phyloP scores from a whole-genome alignment of 345 rosid genomes.

The Citrus medica region DNA sequence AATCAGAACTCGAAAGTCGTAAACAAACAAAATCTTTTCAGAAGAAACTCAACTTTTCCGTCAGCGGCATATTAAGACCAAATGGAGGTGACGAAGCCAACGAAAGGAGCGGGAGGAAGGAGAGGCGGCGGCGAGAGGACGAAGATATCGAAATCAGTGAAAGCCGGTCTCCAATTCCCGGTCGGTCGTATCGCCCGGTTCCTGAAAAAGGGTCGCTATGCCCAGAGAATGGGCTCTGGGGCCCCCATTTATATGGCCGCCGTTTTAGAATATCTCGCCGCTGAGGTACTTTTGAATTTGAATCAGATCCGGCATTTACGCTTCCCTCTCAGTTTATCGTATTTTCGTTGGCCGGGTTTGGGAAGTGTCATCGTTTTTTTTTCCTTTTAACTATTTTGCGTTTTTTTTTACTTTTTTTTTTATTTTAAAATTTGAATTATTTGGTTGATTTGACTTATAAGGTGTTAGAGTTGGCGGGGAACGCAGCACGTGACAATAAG shows the following conservation, averaged over 20 bases:
- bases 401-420: no score
- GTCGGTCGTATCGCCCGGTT: conserved; percentile 71
- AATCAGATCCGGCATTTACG: conserved; percentile 10
- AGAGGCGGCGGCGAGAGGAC: conserved; percentile 57
- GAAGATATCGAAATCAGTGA: conserved; percentile 54
- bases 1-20: not conserved
- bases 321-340: not conserved
- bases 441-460: not conserved
- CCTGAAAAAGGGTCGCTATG: conserved; percentile 70
- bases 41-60: not conserved
- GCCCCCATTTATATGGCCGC: conserved; percentile 77
- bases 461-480: conserved; percentile 68
- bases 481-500: conserved; percentile 71
- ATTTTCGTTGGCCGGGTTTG: no score
- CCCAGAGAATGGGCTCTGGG: conserved; percentile 59
- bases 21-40: not conserved
- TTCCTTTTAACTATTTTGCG: no score
- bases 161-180: conserved; percentile 80
- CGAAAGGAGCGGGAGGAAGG: conserved; percentile 59
- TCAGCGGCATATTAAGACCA: not conserved
- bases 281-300: conserved; percentile 43
- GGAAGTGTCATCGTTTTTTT: no score
- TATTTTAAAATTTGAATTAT: not conserved
- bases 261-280: conserved; percentile 78
- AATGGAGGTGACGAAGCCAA: conserved; percentile 53